Base-by-base conservation (phyloP, 805 yeast species). In the Kodamaea nitidulidarum region DNA sequence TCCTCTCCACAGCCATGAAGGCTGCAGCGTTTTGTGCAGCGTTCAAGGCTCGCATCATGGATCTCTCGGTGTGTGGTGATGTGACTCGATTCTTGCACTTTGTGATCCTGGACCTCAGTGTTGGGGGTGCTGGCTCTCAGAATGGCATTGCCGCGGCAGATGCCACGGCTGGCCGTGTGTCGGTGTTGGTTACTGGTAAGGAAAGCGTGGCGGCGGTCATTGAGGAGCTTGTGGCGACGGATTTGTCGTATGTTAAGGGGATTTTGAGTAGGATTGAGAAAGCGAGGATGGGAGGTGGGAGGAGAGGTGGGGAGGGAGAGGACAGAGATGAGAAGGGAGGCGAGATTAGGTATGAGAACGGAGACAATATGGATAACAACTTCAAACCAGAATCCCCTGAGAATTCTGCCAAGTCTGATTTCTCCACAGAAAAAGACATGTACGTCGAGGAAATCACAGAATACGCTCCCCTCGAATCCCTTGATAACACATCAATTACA, bases 141-240 rank as follows among this genome's bases (percentile, higher is more conserved):
- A 4, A 3, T 7, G 21, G 32, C 12, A 8, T 17, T 4, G 7
- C 15, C 12, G 15, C 16, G 5, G 32, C 15, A 10, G 32, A 30
- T 16, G 9, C 16, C 9, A 16, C 7, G 7, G 21, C 16, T 16
- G 32, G 21, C 11, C 15, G 11, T n/a, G 15, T 16, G 5, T 30
- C 32, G 7, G 15, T 30, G 3, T 6, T 41, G 2, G 26, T 46
- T 14, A 24, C 41, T 15, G 47, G 51, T 7, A 49, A 46, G 21
- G 56, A 54, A 8, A 43, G 43, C 2, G n/a, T 41, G 6, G 34
- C 40, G 2, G 31, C 39, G 4, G 39, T 41, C 3, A 27, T 55
- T 11, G 26, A 36, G 15, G 27, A 33, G 10, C 22, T 45, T 3
- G 10, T 33, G 9, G 28, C 29, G 11, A 22, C 26, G 7, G 41